Evolutionary conservation across 768 basidiomycete genomes (phyloP).

Genomic region (Lanmaoa pseudosensibilis): DNA sequence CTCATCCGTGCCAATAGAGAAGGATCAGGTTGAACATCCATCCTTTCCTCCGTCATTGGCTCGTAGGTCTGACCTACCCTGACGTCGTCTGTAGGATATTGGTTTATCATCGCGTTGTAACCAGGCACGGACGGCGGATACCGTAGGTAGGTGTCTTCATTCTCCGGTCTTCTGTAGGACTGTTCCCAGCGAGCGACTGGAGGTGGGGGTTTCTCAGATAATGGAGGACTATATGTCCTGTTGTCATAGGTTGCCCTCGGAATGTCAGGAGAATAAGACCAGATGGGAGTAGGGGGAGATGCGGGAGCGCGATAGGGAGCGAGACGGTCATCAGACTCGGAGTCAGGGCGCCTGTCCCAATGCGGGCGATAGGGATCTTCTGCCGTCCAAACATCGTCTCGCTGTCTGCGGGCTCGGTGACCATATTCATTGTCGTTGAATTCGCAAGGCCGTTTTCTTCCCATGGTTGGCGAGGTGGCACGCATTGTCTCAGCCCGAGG

Average conservation of each 20-base stretch:
- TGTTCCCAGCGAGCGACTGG: conserved; percentile 7
- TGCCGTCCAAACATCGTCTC: conserved; percentile 21
- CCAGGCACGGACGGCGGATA: conserved; percentile 2
- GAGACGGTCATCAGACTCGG: conserved; percentile 18
- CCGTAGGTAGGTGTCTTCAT: conserved; percentile 14
- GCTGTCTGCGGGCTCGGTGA: conserved; percentile 25
- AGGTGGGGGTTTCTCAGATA: neutral
- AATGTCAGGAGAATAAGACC: conserved; percentile 6
- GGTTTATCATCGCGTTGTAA: neutral
- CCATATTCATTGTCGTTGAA: conserved; percentile 19
- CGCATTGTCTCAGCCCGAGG: conserved; percentile 21
- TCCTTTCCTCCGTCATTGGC: conserved; percentile 10
- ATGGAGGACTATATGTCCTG: neutral
- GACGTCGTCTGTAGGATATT: conserved; percentile 4
- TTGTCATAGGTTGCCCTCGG: conserved; percentile 11
- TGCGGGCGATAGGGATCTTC: conserved; percentile 8
- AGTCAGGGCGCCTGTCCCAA: conserved; percentile 12
- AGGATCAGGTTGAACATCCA: conserved; percentile 16
- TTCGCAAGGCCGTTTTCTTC: conserved; percentile 26
- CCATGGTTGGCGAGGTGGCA: conserved; percentile 10
- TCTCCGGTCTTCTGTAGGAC: conserved; percentile 10
- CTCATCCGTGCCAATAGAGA: conserved; percentile 27
- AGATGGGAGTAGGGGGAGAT: conserved; percentile 8
- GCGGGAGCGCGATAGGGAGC: conserved; percentile 1
- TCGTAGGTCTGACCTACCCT: conserved; percentile 15